A percentile compares a stretch with the other conserved stretches of the same genome.
These are phyloP conservation scores for Annona squamosa DNA, from an alignment of 164 flowering plant species.

Conservation along the genomic window DNA sequence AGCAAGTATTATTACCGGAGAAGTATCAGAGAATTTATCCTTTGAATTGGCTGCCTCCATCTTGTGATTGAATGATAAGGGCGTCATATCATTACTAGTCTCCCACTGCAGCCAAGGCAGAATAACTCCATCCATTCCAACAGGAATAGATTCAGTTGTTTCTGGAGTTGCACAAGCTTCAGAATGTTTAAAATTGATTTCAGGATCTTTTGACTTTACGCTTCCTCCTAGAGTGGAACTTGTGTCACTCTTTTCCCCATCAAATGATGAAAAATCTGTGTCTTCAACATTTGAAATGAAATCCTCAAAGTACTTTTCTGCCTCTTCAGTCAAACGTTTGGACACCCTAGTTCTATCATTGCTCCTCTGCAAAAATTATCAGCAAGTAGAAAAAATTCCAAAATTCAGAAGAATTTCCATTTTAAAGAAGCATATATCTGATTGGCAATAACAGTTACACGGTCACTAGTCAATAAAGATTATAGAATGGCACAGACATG, in stretches of 20 bases:
- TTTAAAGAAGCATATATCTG: not conserved
- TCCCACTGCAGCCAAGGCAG: conserved; percentile 99
- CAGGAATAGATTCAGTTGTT: conserved; percentile 30
- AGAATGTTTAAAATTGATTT: conserved; percentile 13
- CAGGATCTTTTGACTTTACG: conserved; percentile 21
- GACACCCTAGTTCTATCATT: conserved; percentile 66
- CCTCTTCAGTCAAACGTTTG: conserved; percentile 68
- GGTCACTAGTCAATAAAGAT: not conserved
- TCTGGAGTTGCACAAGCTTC: conserved; percentile 28
- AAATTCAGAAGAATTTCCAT: not conserved
- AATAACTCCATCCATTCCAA: conserved; percentile 75
- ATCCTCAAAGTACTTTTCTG: conserved; percentile 83
- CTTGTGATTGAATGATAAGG: conserved; percentile 26
- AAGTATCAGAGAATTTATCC: conserved; percentile 21
- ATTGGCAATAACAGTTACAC: not conserved
- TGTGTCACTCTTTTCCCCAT: conserved; percentile 92
- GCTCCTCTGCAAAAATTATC: conserved; percentile 46
- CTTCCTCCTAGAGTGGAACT: conserved; percentile 66
- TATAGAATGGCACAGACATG: too few species aligned
- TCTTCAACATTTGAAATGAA: conserved; percentile 92
- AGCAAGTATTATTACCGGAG: conserved; percentile 38
- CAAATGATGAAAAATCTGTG: conserved; percentile 87
- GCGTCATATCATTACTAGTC: conserved; percentile 52
- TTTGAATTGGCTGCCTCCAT: conserved; percentile 20
- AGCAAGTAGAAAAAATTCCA: not conserved